Evolutionary conservation across 2,329 filamentous ascomycete species (phyloP).

Genomic region (Colletotrichum zoysiae): DNA sequence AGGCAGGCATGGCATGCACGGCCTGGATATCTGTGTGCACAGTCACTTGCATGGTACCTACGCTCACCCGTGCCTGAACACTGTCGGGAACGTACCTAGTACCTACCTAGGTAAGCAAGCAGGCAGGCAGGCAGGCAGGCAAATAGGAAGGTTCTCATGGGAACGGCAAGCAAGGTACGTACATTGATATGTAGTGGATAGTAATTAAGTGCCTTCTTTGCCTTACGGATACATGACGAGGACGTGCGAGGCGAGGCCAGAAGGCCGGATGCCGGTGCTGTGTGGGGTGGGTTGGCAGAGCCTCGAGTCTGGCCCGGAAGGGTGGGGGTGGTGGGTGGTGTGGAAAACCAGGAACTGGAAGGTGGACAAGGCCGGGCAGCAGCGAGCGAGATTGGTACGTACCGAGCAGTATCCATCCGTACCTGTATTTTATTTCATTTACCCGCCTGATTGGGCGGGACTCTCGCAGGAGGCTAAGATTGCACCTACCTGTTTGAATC

Average conservation of each 20-base stretch:
- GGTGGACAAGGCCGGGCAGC: constrained; percentile 1
- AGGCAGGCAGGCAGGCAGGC: neutral
- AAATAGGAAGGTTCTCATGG: constrained; percentile 13
- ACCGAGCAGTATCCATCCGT: neutral
- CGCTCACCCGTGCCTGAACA: neutral
- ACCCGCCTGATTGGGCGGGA: constrained; percentile 22
- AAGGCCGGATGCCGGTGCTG: neutral
- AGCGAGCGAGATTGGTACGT: neutral
- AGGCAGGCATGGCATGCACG: neutral
- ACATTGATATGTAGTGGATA: too few species aligned
- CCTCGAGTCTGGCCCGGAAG: neutral
- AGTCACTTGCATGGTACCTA: constrained; percentile 1
- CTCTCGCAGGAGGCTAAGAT: constrained; percentile 20
- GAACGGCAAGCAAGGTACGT: neutral
- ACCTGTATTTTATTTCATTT: neutral
- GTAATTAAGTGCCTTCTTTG: too few species aligned
- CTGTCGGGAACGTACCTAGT: neutral
- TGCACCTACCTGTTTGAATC: constrained; percentile 29
- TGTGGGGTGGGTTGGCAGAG: neutral
- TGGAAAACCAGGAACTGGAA: neutral
- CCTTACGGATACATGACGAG: neutral
- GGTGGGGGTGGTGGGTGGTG: neutral
- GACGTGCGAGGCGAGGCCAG: neutral
- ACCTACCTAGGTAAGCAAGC: constrained; percentile 14
- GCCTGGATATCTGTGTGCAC: neutral